Percentiles rank a stretch among this genome's conserved stretches.
phyloP scores from a whole-genome alignment of 2,329 filamentous ascomycete species.

The Xylaria arbuscula region DNA sequence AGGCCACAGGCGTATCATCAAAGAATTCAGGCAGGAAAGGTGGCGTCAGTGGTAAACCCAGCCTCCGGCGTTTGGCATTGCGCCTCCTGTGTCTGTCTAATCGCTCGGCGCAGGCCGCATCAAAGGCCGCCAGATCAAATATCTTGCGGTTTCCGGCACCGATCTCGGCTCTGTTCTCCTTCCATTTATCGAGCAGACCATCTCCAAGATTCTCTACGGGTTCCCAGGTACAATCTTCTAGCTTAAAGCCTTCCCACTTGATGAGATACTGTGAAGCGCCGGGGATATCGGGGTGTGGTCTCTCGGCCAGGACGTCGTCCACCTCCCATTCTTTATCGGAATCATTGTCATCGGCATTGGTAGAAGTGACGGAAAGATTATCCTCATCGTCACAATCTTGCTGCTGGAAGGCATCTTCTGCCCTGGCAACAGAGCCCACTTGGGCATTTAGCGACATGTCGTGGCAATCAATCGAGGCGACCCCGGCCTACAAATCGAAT shows the following conservation, averaged over 20 bases:
- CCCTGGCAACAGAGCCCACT: conserved; percentile 7
- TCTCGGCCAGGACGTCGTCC: conserved; percentile 64
- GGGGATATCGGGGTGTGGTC: conserved; percentile 42
- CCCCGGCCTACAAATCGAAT: neutral
- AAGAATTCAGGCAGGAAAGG: conserved; percentile 36
- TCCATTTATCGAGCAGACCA: conserved; percentile 58
- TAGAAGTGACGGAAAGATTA: conserved; percentile 68
- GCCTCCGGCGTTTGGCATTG: conserved; percentile 56
- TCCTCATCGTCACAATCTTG: conserved; percentile 56
- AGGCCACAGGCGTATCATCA: conserved; percentile 18
- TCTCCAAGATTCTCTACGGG: conserved; percentile 57
- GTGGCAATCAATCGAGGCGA: conserved; percentile 2
- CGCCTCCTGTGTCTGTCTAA: conserved; percentile 55
- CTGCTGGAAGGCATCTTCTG: conserved; percentile 8
- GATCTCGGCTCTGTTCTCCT: conserved; percentile 53
- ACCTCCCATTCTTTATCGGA: conserved; percentile 61
- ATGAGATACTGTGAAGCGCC: conserved; percentile 65
- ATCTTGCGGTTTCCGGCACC: conserved; percentile 49
- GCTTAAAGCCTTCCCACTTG: conserved; percentile 70
- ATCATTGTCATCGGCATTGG: conserved; percentile 52
- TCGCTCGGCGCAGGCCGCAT: conserved; percentile 51
- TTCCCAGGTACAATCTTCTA: conserved; percentile 69
- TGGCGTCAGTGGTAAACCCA: conserved; percentile 50
- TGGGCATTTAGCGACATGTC: conserved; percentile 21
- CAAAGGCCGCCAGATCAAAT: conserved; percentile 55